Conservation (phyloP, 106 monocot species). For the Triglochin maritima region DNA sequence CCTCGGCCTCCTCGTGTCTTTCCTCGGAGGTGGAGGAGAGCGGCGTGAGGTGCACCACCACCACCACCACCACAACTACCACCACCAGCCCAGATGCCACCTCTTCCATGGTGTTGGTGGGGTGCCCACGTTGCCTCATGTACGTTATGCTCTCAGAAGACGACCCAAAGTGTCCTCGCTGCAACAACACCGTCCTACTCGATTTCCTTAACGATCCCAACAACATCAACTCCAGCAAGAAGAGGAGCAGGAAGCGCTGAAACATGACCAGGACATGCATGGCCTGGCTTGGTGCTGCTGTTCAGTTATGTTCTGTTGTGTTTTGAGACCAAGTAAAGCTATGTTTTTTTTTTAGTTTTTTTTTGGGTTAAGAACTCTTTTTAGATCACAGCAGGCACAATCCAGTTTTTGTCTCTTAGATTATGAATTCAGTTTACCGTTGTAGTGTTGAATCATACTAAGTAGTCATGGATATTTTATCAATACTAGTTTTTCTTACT, state of each 20-base stretch:
- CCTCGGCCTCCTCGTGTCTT: constrained; percentile 26
- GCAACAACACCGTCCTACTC: constrained; percentile 67
- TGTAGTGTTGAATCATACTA: no score
- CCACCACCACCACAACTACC: constrained; percentile 11
- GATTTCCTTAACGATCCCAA: constrained; percentile 40
- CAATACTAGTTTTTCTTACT: no score
- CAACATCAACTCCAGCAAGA: constrained; percentile 3
- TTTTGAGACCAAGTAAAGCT: no score
- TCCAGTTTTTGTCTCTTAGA: no score
- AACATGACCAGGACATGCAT: neutral
- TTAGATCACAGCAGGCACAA: no score
- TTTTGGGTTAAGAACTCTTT: no score
- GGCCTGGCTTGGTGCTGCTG: neutral
- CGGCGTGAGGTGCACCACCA: constrained; percentile 2
- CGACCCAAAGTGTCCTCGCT: constrained; percentile 57
- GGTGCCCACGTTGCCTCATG: constrained; percentile 69
- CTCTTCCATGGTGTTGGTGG: constrained; percentile 71
- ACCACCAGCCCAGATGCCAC: constrained; percentile 42
- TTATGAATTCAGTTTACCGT: no score
- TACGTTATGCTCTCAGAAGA: constrained; percentile 31
- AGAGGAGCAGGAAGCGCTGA: neutral
- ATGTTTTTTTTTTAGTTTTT: no score
- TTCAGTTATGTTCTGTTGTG: no score
- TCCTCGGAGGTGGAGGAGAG: constrained; percentile 11
- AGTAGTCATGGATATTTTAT: no score